A percentile compares a stretch with the other conserved stretches of the same genome.
Evolutionary conservation across 1,284 basidiomycete genomes (phyloP).

Genomic region (Naganishia cerealis): DNA sequence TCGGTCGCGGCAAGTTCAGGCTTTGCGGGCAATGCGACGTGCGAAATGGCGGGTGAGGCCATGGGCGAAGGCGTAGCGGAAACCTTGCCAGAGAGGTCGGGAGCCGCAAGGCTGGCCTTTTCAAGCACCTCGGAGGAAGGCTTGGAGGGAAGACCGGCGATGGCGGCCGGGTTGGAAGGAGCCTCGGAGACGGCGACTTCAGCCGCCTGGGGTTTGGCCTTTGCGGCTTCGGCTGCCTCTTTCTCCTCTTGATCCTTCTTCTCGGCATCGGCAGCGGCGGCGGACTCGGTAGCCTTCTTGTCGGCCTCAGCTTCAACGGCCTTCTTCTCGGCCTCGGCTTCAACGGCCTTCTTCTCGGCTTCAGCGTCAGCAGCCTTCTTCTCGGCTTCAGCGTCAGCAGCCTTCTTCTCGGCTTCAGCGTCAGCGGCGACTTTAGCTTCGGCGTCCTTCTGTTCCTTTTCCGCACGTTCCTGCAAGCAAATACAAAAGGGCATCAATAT

Average conservation of each 20-base stretch:
- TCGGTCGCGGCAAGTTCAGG: conserved; percentile 46
- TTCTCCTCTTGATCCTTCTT: conserved; percentile 43
- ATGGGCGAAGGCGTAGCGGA: conserved; percentile 44
- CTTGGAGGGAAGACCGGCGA: conserved; percentile 38
- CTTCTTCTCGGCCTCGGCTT: no score
- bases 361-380: conserved; percentile 31
- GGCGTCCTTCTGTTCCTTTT: conserved; percentile 60
- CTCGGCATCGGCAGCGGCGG: conserved; percentile 37
- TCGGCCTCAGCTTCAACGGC: conserved; percentile 52
- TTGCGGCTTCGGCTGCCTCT: conserved; percentile 55
- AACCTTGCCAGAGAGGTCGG: conserved; percentile 23
- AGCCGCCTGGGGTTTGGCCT: conserved; percentile 36
- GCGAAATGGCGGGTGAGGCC: conserved; percentile 48
- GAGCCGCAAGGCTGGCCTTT: conserved; percentile 31
- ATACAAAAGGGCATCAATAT: background rate
- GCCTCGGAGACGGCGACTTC: conserved; percentile 7
- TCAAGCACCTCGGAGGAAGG: conserved; percentile 31
- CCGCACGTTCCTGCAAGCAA: conserved; percentile 48
- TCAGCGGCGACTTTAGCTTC: conserved; percentile 53
- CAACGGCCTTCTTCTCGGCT: conserved; percentile 13
- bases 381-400: conserved; percentile 28
- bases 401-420: conserved; percentile 51
- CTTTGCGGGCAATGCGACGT: conserved; percentile 52
- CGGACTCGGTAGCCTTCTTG: conserved; percentile 37
- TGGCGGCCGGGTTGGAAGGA: conserved; percentile 30